phyloP scores from a whole-genome alignment of 768 basidiomycete genomes.

The Tricholoma hemisulphureum region DNA sequence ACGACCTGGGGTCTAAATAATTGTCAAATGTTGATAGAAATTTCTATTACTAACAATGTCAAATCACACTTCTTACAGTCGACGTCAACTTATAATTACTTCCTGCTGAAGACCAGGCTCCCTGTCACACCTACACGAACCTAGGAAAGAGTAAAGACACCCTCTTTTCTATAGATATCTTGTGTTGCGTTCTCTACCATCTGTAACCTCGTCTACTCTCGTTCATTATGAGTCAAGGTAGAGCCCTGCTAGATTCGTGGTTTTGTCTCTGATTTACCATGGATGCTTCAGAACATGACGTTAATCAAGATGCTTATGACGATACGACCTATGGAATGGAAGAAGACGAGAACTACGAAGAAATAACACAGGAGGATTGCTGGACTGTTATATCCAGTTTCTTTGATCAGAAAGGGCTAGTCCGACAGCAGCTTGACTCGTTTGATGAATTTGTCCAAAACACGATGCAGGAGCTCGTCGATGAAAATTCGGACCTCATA shows the following conservation, averaged over 20 bases:
- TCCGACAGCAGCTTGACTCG: slow-evolving; percentile 95
- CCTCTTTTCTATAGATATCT: background rate
- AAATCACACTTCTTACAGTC: slow-evolving; percentile 29
- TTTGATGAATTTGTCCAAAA: slow-evolving; percentile 99
- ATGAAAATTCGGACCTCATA: slow-evolving; percentile 93
- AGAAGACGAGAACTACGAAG: slow-evolving; percentile 59
- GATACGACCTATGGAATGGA: slow-evolving; percentile 56
- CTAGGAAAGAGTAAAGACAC: background rate
- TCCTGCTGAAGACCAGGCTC: background rate
- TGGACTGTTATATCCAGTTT: slow-evolving; percentile 96
- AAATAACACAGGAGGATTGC: slow-evolving; percentile 90
- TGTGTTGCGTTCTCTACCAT: background rate
- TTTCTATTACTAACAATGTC: slow-evolving; percentile 24
- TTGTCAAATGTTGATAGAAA: slow-evolving; percentile 8
- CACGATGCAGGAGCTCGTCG: slow-evolving; percentile 98
- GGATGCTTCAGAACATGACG: slow-evolving; percentile 46
- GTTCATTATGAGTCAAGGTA: slow-evolving; percentile 53
- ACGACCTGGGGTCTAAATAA: slow-evolving; percentile 3
- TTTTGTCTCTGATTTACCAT: slow-evolving; percentile 21
- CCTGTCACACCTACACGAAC: background rate
- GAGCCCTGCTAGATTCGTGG: slow-evolving; percentile 22
- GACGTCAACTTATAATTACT: background rate
- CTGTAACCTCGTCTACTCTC: background rate
- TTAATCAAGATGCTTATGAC: slow-evolving; percentile 57
- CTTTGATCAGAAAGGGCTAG: slow-evolving; percentile 96